Percentiles rank a stretch among this genome's conserved stretches.
phyloP scores from a whole-genome alignment of 148 eudicot genomes.

The Rhododendron ferrugineum region DNA sequence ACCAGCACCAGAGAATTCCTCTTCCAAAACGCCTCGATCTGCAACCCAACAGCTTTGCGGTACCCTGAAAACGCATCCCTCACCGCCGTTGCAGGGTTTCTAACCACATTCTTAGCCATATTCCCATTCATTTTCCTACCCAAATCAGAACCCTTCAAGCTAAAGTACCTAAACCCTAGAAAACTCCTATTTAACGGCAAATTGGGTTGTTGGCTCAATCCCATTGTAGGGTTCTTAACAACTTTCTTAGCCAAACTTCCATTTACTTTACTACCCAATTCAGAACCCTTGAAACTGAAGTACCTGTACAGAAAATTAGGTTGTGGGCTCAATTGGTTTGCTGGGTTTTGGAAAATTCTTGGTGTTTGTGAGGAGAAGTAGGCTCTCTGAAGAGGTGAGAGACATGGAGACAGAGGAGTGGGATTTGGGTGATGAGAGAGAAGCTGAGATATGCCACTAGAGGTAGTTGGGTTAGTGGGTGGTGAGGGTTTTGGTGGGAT shows the following conservation, averaged over 20 bases:
- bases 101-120: constrained; percentile 24
- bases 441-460: constrained; percentile 23
- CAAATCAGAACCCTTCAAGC: not conserved
- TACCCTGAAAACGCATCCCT: constrained; percentile 44
- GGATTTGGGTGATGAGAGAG: constrained; percentile 27
- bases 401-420: constrained; percentile 21
- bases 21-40: constrained; percentile 91
- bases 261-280: constrained; percentile 38
- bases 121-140: not conserved
- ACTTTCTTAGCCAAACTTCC: constrained; percentile 32
- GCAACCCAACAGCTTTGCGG: constrained; percentile 63
- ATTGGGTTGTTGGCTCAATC: constrained; percentile 9
- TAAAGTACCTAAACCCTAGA: constrained; percentile 1
- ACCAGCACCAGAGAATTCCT: constrained; percentile 62
- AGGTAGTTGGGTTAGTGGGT: constrained; percentile 16
- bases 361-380: constrained; percentile 23
- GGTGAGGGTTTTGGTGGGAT: constrained; percentile 33
- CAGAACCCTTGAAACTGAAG: constrained; percentile 35
- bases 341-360: constrained; percentile 16
- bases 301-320: constrained; percentile 33
- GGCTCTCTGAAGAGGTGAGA: constrained; percentile 24
- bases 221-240: not conserved
- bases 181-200: constrained; percentile 1
- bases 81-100: constrained; percentile 47
- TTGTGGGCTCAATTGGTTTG: constrained; percentile 4